phyloP scores from a whole-genome alignment of 495 filamentous ascomycete species.

The Hypoxylon fragiforme region DNA sequence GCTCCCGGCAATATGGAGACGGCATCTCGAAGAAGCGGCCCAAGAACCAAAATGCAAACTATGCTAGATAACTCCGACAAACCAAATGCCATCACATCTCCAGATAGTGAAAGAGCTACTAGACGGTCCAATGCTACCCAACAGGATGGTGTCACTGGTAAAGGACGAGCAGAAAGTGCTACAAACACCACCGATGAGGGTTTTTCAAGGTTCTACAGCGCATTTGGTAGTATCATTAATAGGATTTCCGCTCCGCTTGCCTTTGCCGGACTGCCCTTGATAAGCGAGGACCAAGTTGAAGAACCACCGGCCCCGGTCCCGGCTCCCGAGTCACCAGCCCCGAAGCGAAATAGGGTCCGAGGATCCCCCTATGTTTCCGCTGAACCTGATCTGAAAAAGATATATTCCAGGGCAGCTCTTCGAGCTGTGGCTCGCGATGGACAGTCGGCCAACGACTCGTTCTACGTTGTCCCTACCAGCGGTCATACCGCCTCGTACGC shows the following conservation, averaged over 20 bases:
- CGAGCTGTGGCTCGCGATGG: constrained; percentile 58
- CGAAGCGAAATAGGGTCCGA: constrained; percentile 49
- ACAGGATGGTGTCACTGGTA: constrained; percentile 26
- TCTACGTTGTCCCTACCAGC: constrained; percentile 91
- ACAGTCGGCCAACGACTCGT: constrained; percentile 70
- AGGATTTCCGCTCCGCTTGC: constrained; percentile 84
- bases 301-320: constrained; percentile 25
- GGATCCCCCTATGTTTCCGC: constrained; percentile 38
- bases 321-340: constrained; percentile 38
- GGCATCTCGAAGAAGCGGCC: constrained; percentile 53
- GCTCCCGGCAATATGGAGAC: constrained; percentile 72
- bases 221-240: constrained; percentile 81
- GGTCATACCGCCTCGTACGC: constrained; percentile 91
- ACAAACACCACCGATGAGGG: constrained; percentile 63
- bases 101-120: constrained; percentile 31
- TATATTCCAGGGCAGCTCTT: constrained; percentile 81
- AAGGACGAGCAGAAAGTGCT: constrained; percentile 22
- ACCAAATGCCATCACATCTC: constrained; percentile 45
- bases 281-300: constrained; percentile 52
- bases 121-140: constrained; percentile 12
- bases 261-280: constrained; percentile 85
- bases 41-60: constrained; percentile 44
- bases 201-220: constrained; percentile 87
- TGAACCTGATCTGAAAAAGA: constrained; percentile 73
- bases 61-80: constrained; percentile 44